Evolutionary conservation across 2,329 filamentous ascomycete genomes (phyloP), one percentile per base, ranked within the genome.

Genomic region (Chalara sp.): DNA sequence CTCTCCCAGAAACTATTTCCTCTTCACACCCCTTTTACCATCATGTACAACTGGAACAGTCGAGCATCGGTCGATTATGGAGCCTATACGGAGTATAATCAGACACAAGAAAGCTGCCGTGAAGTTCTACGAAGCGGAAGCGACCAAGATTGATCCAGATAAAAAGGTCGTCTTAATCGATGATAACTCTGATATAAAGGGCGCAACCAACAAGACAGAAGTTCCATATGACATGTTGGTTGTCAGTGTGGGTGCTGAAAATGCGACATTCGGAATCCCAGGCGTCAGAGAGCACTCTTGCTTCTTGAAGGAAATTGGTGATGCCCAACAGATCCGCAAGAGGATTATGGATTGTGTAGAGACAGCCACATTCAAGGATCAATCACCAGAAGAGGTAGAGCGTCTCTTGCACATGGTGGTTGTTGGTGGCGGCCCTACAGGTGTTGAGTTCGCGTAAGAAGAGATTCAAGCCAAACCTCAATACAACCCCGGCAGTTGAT

Each of bases 281-380:
- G 93, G 93, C 70, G 93, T 99, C 51, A 84, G 83, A 61, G 93
- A 99, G 73, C 76, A 99, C 77, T 92, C 89, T 62, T 96, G 91
- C 76, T 99, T 99, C 81, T 74, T 99, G 68, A 99, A 99, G 80
- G 95, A 99, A 75, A 96, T 99, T 66, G 83, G 80, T 59, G 95
- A 99, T 69, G 93, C 93, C 52, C 93, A 99, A 73, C 81, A 83
- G 66, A 99, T 99, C 68, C 89, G 93, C 67, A 96, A 92, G 79
- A 90, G 89, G 72, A 96, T 99, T 72, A 99, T 99, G 93, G 93
- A 99, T 75, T 99, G 93, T 70, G 91, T 96, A 62, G 93, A 99
- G 76, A 96, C 92, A 35, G 93, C 93, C 48, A 92, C 89, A 56
- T 96, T 99, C 85, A 97, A 97, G 81, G 92, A 90, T 67, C 93